phyloP scores from a whole-genome alignment of 768 basidiomycete species.

The Leccinum subtestaceum region DNA sequence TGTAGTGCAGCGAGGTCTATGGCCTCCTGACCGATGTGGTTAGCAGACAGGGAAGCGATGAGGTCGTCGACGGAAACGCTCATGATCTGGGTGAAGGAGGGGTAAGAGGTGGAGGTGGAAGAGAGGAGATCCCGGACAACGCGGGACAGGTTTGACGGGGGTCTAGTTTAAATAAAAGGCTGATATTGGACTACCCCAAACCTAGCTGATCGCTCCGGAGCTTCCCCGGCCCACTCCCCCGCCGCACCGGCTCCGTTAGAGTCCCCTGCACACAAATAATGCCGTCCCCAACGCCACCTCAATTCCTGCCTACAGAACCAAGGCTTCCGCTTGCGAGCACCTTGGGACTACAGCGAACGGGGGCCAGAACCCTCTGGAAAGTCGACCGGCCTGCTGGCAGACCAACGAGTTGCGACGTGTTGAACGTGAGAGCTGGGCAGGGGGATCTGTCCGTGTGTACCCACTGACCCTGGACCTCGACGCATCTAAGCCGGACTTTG shows the following conservation, averaged over 20 bases:
- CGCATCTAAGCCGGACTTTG: background rate
- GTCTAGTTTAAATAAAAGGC: background rate
- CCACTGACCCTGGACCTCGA: background rate
- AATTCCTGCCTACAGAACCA: constrained; percentile 4
- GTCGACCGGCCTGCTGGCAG: background rate
- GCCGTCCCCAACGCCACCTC: constrained; percentile 1
- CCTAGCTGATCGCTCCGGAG: constrained; percentile 14
- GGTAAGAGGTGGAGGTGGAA: background rate
- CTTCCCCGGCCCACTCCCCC: background rate
- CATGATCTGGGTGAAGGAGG: constrained; percentile 29
- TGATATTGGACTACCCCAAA: constrained; percentile 19
- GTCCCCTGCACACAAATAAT: background rate
- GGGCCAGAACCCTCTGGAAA: background rate
- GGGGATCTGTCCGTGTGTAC: background rate
- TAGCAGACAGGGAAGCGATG: constrained; percentile 43
- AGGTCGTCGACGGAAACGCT: constrained; percentile 50
- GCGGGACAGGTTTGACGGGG: constrained; percentile 10
- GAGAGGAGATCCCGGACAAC: background rate
- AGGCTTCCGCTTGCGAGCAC: background rate
- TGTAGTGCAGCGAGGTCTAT: constrained; percentile 48
- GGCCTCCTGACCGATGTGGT: constrained; percentile 54
- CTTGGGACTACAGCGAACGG: background rate
- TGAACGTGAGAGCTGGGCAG: background rate
- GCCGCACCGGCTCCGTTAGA: constrained; percentile 3
- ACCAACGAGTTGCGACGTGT: background rate